Conservation (phyloP, 1,284 basidiomycete genomes). For the Cerioporus squamosus region DNA sequence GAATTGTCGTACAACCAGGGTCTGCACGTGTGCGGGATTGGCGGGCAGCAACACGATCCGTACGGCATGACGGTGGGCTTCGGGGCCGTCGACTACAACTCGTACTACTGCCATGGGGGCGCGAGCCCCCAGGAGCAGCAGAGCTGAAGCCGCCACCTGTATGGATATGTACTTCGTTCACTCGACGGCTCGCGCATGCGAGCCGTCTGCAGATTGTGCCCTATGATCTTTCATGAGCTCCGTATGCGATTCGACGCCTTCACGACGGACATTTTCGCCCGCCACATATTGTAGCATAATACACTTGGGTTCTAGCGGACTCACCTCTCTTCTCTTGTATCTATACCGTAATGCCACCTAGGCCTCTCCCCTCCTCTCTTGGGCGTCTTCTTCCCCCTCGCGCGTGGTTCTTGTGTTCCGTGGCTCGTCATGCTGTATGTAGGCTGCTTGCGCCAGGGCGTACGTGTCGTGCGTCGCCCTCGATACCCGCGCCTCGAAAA, state of each 20-base stretch:
- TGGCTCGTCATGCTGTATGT: not conserved
- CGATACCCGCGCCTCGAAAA: constrained; percentile 16
- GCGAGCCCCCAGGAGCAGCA: constrained; percentile 7
- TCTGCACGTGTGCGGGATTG: constrained; percentile 25
- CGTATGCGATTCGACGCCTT: constrained; percentile 14
- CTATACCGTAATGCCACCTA: constrained; percentile 11
- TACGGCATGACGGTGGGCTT: constrained; percentile 16
- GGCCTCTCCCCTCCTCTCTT: not conserved
- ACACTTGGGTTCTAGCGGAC: constrained; percentile 6
- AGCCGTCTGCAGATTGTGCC: not conserved
- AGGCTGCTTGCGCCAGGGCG: too few species aligned
- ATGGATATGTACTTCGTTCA: not conserved
- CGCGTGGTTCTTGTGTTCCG: not conserved
- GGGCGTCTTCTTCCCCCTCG: not conserved
- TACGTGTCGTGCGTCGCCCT: not conserved
- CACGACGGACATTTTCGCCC: constrained; percentile 16
- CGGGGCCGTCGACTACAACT: constrained; percentile 22
- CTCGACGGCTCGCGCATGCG: not conserved
- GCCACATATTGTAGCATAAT: constrained; percentile 22
- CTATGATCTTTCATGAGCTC: constrained; percentile 14
- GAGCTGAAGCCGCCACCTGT: not conserved
- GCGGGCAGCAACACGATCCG: constrained; percentile 3
- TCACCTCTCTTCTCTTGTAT: constrained; percentile 22
- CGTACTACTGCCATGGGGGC: constrained; percentile 16
- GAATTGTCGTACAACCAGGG: constrained; percentile 28